Evolutionary conservation across 2,329 filamentous ascomycete species (phyloP).

Genomic region (Diaporthe capsici): DNA sequence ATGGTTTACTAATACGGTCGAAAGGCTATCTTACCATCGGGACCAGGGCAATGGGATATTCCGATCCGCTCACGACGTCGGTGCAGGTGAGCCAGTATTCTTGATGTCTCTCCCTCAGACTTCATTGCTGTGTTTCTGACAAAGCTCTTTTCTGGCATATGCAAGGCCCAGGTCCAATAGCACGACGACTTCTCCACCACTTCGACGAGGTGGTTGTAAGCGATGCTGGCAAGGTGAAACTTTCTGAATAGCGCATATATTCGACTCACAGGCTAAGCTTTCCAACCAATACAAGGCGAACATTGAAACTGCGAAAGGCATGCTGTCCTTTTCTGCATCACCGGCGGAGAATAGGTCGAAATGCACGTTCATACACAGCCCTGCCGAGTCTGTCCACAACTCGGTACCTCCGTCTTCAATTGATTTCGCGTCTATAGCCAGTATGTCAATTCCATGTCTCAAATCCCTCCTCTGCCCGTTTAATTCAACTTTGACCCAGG

Average conservation of each 20-base stretch:
- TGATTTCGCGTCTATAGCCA: conserved; percentile 42
- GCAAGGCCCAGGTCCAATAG: conserved; percentile 42
- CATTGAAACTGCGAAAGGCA: conserved; percentile 36
- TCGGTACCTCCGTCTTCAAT: conserved; percentile 38
- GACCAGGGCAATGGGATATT: conserved; percentile 38
- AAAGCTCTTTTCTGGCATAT: not conserved
- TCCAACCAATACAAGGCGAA: conserved; percentile 25
- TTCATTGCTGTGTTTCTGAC: not conserved
- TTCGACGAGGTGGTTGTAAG: conserved; percentile 41
- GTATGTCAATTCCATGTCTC: not conserved
- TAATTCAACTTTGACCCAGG: not conserved
- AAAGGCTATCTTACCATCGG: conserved; percentile 37
- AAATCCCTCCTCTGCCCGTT: no score
- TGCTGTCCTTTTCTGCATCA: conserved; percentile 14
- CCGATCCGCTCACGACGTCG: conserved; percentile 41
- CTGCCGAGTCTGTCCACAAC: conserved; percentile 39
- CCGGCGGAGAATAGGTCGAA: not conserved
- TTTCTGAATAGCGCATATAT: no score
- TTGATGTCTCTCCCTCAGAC: not conserved
- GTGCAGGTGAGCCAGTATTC: conserved; percentile 37
- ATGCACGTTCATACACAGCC: conserved; percentile 39
- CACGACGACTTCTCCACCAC: conserved; percentile 30
- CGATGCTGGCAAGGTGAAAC: conserved; percentile 41
- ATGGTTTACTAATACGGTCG: not conserved
- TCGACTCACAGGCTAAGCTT: no score